Conservation (phyloP, 2,329 filamentous ascomycete species). For the Botrytis paeoniae region DNA sequence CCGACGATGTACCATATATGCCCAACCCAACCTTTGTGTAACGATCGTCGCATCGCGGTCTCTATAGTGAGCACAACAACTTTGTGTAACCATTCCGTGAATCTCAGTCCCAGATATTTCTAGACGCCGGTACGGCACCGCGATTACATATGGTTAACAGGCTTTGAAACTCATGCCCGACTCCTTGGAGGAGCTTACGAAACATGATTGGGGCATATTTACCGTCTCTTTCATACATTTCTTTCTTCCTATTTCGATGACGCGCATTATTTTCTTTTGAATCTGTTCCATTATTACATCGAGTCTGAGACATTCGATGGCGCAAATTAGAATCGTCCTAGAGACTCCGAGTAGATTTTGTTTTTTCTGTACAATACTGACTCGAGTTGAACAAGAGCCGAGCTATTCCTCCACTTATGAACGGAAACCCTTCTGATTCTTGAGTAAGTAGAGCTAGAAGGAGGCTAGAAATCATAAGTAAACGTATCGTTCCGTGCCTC, state of each 20-base stretch:
- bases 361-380: not conserved
- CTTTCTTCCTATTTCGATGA: not conserved
- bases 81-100: not conserved
- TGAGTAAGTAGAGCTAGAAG: not conserved
- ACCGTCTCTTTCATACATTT: not conserved
- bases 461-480: not conserved
- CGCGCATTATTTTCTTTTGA: not conserved
- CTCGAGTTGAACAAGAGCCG: not conserved
- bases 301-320: slow-evolving; percentile 1
- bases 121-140: not conserved
- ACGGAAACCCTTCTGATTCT: not conserved
- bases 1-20: not conserved
- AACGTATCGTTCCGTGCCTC: not conserved
- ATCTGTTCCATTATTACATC: not conserved
- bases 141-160: not conserved
- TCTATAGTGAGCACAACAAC: not conserved
- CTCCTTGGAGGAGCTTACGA: not conserved
- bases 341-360: not conserved
- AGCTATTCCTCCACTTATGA: not conserved
- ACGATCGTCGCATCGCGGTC: not conserved
- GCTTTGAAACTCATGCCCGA: not conserved
- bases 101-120: not conserved
- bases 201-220: not conserved
- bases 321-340: not conserved
- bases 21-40: not conserved